Conservation (phyloP, 2,329 filamentous ascomycete species). For the Dothistroma septosporum region DNA sequence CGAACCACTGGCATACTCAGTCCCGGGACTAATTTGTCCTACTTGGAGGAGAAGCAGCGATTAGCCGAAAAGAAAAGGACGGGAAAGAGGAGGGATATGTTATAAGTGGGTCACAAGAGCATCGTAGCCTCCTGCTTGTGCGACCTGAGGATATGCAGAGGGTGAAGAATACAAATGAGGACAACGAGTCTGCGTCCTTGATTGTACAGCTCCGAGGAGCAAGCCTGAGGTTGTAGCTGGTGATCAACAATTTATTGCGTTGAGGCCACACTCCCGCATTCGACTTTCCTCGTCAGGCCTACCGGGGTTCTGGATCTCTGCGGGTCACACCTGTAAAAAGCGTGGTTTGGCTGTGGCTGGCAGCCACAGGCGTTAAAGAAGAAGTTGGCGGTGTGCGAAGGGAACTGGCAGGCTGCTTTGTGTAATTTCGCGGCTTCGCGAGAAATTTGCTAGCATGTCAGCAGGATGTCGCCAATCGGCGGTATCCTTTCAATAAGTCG, state of each 20-base stretch:
- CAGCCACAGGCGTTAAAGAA: not conserved
- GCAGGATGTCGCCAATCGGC: not conserved
- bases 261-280: not conserved
- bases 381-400: not conserved
- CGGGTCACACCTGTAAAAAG: not conserved
- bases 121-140: slow-evolving; percentile 14
- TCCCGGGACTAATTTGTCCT: slow-evolving; percentile 15
- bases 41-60: slow-evolving; percentile 6
- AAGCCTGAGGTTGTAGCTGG: slow-evolving; percentile 15
- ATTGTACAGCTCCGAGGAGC: slow-evolving; percentile 15
- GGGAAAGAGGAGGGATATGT: slow-evolving; percentile 12
- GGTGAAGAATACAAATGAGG: slow-evolving; percentile 12
- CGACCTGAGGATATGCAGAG: slow-evolving; percentile 16
- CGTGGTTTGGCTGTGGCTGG: not conserved
- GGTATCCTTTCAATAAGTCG: not conserved
- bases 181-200: slow-evolving; percentile 14
- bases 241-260: not conserved
- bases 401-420: not conserved
- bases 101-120: slow-evolving; percentile 7
- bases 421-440: not conserved
- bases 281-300: not conserved
- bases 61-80: slow-evolving; percentile 17
- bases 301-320: not conserved
- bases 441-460: not conserved
- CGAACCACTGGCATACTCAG: slow-evolving; percentile 9